Evolutionary conservation across 1,284 basidiomycete genomes (phyloP), one percentile per base, ranked within the genome.

Genomic region (Anthracocystis walkeri): DNA sequence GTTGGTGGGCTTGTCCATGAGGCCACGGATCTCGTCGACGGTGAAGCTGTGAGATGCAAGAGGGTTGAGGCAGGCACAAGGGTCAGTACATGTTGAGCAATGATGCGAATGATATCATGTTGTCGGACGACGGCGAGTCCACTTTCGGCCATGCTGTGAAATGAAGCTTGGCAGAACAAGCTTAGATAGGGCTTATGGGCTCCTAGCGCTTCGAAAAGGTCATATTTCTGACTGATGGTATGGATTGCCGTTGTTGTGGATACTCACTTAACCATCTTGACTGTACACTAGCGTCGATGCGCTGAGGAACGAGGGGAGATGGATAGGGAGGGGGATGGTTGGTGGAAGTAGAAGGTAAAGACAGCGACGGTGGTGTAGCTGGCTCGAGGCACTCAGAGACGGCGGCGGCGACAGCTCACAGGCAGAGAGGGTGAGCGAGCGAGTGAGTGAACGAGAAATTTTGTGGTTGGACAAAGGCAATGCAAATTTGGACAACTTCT

Each of bases 1-100:
- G 88, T 95, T 95, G 76, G 92, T 94, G 83, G 93, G 90, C 87
- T 87, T 69, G 89, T 94, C 92, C 94, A 96, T 96, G 79, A 96
- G 91, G 78, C 78, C 88, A 86, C 94, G 91, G 86, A 97, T 92
- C 90, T 97, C 87, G 78, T 88, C 88, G 67, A 88, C 85, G 78
- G 88, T 88, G 86, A 88, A 88, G 79, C 69, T 77, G 58, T 50
- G 23, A 21, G 25, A 12, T 14, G 35, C 16, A n/a, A 7, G 14
- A 16, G 23, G 7, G n/a, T 25, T 20, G 20, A 21, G 14, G 5
- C 55, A 42, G 14, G 46, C 16, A 41, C 23, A 27, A 58, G 23
- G 61, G 62, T 74, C 56, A 74, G 62, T n/a, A 59, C 53, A 29
- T 45, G 18, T 18, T 57, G 31, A 3, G 8, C 3, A 8, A 44